These are phyloP conservation scores for Diophrys appendiculata DNA, from an alignment of 73 alveolate species.

Conservation along the genomic window DNA sequence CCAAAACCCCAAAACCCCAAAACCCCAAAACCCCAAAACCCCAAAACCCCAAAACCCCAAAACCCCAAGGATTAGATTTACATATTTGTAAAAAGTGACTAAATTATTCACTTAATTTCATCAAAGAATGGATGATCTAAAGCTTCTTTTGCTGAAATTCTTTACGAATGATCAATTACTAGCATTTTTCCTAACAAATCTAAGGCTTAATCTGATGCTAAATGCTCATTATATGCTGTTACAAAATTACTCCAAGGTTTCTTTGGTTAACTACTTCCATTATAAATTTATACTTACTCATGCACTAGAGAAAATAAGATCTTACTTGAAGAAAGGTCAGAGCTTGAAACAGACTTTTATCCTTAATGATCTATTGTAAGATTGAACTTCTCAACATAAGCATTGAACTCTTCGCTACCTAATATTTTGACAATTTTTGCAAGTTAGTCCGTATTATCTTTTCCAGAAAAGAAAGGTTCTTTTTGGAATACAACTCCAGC, in stretches of 20 bases:
- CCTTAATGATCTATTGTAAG: neutral
- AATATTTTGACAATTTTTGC: constrained; percentile 9
- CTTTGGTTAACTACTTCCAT: constrained; percentile 22
- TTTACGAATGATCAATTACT: constrained; percentile 53
- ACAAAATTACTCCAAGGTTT: constrained; percentile 53
- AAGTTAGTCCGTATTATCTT: constrained; percentile 8
- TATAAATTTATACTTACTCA: constrained; percentile 6
- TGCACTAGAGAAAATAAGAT: neutral
- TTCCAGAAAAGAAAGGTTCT: constrained; percentile 19
- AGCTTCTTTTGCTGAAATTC: constrained; percentile 87
- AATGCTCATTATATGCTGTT: constrained; percentile 24
- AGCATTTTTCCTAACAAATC: constrained; percentile 74
- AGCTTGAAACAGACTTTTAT: neutral
- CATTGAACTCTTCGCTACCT: neutral
- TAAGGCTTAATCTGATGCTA: constrained; percentile 29
- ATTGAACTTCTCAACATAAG: neutral
- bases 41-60: no score
- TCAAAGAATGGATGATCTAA: constrained; percentile 78
- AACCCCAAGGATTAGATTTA: no score
- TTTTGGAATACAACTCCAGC: constrained; percentile 19
- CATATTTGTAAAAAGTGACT: no score
- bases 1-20: no score
- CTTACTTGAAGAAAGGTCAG: neutral
- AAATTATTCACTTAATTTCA: no score
- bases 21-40: no score